A percentile compares a stretch with the other conserved stretches of the same genome.
Conservation (phyloP, 176 grass and related monocot species). For the Zizania latifolia region DNA sequence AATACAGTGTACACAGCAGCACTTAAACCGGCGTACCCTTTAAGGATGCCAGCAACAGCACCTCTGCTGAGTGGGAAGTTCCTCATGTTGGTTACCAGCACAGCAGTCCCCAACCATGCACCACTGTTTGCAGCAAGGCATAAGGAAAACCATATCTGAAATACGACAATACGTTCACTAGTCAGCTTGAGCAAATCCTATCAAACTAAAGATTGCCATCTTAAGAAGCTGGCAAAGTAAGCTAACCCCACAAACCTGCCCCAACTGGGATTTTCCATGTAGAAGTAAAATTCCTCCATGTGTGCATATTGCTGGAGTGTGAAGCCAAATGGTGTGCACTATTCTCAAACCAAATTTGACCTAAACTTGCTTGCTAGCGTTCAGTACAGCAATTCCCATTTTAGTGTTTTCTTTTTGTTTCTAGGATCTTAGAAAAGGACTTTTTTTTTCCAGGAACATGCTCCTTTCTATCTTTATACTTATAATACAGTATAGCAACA, state of each 20-base stretch:
- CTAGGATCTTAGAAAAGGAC: conserved; percentile 11
- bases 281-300: neutral
- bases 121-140: conserved; percentile 78
- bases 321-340: neutral
- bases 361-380: conserved; percentile 8
- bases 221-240: neutral
- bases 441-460: neutral
- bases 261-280: neutral
- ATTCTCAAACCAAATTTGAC: neutral
- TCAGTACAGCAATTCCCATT: neutral
- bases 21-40: conserved; percentile 72
- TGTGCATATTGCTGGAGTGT: neutral
- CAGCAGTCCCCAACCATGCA: conserved; percentile 75
- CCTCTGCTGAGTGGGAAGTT: conserved; percentile 92
- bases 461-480: neutral
- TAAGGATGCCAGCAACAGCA: conserved; percentile 83
- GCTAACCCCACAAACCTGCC: neutral
- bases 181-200: neutral
- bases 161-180: neutral
- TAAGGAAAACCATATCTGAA: conserved; percentile 82
- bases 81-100: conserved; percentile 90
- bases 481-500: neutral
- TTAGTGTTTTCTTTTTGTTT: neutral
- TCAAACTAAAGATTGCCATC: neutral
- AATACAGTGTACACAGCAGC: conserved; percentile 84